phyloP scores from a whole-genome alignment of 1,284 basidiomycete genomes.

The Apiotrichum montevideense region DNA sequence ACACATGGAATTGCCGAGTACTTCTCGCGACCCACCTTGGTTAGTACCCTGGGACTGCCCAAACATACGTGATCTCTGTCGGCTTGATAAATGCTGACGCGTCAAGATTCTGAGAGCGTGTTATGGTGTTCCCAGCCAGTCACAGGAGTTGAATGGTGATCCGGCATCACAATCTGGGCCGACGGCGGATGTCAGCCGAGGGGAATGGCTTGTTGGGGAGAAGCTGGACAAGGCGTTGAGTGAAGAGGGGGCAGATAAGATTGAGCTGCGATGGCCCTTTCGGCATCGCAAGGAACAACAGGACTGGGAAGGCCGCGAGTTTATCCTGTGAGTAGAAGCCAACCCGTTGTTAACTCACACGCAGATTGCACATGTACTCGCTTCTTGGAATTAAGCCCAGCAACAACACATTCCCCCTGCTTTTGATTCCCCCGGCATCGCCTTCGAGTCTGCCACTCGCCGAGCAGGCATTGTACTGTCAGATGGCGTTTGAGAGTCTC shows the following conservation, averaged over 20 bases:
- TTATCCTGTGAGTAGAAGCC: constrained; percentile 64
- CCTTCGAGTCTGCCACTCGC: constrained; percentile 48
- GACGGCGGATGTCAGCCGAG: constrained; percentile 38
- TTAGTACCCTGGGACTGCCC: constrained; percentile 12
- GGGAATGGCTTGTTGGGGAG: constrained; percentile 78
- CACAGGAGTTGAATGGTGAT: constrained; percentile 2
- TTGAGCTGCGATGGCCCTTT: constrained; percentile 79
- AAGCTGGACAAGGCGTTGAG: constrained; percentile 68
- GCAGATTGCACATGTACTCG: constrained; percentile 76
- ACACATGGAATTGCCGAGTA: constrained; percentile 33
- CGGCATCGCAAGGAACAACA: constrained; percentile 55
- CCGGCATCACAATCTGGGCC: not conserved
- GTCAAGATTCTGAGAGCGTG: constrained; percentile 25
- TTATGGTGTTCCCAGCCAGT: constrained; percentile 30
- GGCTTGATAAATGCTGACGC: not conserved
- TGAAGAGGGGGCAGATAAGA: constrained; percentile 52
- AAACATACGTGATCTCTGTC: not conserved
- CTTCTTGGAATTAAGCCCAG: constrained; percentile 69
- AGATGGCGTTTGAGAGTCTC: constrained; percentile 92
- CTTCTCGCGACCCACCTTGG: constrained; percentile 28
- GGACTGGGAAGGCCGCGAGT: constrained; percentile 88
- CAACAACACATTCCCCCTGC: constrained; percentile 57
- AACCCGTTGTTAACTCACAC: not conserved
- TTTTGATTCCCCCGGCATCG: constrained; percentile 55
- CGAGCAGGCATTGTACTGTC: constrained; percentile 70